These are phyloP conservation scores for Kodamaea ohmeri DNA, from an alignment of 1,139 yeast genomes.

Conservation along the genomic window DNA sequence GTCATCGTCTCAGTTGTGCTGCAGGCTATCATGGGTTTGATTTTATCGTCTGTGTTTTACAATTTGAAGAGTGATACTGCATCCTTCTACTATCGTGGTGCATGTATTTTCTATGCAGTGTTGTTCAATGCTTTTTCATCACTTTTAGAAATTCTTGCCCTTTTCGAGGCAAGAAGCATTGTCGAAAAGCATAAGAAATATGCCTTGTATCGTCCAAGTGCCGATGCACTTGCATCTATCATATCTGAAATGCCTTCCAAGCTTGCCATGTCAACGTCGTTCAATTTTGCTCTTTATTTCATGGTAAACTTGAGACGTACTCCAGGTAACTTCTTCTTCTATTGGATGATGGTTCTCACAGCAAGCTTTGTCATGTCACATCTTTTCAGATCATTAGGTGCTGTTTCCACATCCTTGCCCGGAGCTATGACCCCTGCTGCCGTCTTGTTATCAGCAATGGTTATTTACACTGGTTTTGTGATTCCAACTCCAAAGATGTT, in stretches of 20 bases:
- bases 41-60: slow-evolving; percentile 73
- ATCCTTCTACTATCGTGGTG: slow-evolving; percentile 66
- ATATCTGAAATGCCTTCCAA: slow-evolving; percentile 68
- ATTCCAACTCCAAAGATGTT: slow-evolving; percentile 66
- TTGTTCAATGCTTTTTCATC: slow-evolving; percentile 76
- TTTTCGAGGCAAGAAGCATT: slow-evolving; percentile 71
- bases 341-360: slow-evolving; percentile 49
- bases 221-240: slow-evolving; percentile 71
- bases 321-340: slow-evolving; percentile 70
- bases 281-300: slow-evolving; percentile 65
- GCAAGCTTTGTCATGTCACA: slow-evolving; percentile 69
- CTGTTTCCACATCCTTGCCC: slow-evolving; percentile 55
- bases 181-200: slow-evolving; percentile 77
- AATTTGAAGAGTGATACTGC: slow-evolving; percentile 43
- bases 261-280: slow-evolving; percentile 49
- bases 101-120: slow-evolving; percentile 73
- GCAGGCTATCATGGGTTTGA: slow-evolving; percentile 69
- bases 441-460: slow-evolving; percentile 48
- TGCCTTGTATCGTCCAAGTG: slow-evolving; percentile 74
- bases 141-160: slow-evolving; percentile 65
- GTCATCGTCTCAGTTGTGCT: slow-evolving; percentile 58
- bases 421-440: slow-evolving; percentile 77
- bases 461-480: slow-evolving; percentile 65
- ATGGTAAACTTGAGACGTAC: slow-evolving; percentile 63
- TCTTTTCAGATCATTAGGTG: slow-evolving; percentile 69